Conservation (phyloP, 2,329 filamentous ascomycete genomes). For the Penicillium janthinellum region DNA sequence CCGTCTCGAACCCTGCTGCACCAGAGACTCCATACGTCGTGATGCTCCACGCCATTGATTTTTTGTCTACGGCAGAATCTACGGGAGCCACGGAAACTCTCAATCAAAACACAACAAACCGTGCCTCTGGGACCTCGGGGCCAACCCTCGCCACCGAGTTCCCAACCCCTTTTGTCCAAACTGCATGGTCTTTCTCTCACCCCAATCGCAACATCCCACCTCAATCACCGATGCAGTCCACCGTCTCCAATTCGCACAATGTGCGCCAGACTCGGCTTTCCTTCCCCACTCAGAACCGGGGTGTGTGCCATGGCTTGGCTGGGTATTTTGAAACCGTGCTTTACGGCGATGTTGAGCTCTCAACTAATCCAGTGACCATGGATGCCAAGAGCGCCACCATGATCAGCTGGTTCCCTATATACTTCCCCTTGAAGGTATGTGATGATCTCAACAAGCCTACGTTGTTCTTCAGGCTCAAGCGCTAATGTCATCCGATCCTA, state of each 20-base stretch:
- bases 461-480: background rate
- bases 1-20: conserved; percentile 65
- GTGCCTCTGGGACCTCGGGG: conserved; percentile 32
- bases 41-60: conserved; percentile 86
- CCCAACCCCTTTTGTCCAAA: conserved; percentile 42
- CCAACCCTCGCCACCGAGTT: conserved; percentile 35
- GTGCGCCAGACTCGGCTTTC: conserved; percentile 74
- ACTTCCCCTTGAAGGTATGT: conserved; percentile 88
- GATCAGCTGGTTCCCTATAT: conserved; percentile 99
- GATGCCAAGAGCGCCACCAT: conserved; percentile 92
- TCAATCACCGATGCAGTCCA: conserved; percentile 34
- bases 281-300: conserved; percentile 76
- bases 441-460: background rate
- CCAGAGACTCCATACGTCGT: conserved; percentile 95
- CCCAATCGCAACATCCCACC: conserved; percentile 43
- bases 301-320: conserved; percentile 85
- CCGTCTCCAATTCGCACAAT: conserved; percentile 87
- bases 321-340: conserved; percentile 98
- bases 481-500: conserved; percentile 40
- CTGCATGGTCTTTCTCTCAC: conserved; percentile 50
- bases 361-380: conserved; percentile 89
- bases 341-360: conserved; percentile 82
- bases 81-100: conserved; percentile 22
- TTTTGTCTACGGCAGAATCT: conserved; percentile 69
- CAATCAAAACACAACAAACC: conserved; percentile 23